Evolutionary conservation across 2,329 filamentous ascomycete genomes (phyloP).

Genomic region (Cladosporium cucumerinum): DNA sequence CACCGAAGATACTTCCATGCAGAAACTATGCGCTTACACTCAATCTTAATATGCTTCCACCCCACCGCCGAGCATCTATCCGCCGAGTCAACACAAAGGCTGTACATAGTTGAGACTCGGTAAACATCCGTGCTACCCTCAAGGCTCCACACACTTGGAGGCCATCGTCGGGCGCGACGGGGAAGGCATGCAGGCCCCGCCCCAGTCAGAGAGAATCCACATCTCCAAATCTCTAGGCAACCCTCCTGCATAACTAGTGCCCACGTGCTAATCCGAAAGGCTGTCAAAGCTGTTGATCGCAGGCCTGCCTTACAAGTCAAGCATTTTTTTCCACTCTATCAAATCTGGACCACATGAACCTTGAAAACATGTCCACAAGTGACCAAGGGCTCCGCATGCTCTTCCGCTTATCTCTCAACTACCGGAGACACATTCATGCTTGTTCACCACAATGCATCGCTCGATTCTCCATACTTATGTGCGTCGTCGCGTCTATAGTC

Average conservation of each 20-base stretch:
- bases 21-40: background rate
- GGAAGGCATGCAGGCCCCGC: background rate
- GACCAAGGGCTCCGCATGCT: background rate
- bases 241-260: conserved; percentile 4
- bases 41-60: background rate
- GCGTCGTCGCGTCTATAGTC: background rate
- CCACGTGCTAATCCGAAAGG: conserved; percentile 1
- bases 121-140: background rate
- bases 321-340: background rate
- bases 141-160: background rate
- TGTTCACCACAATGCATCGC: background rate
- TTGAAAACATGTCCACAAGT: background rate
- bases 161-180: background rate
- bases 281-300: background rate
- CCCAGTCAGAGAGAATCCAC: background rate
- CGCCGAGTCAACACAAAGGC: background rate
- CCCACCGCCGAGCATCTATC: background rate
- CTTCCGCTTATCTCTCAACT: background rate
- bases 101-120: background rate
- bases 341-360: background rate
- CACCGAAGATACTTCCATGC: background rate
- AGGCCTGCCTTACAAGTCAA: background rate
- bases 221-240: background rate
- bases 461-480: background rate
- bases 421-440: background rate